Percentiles rank a stretch among this genome's conserved stretches.
Conservation (phyloP, 129 eudicot species). For the Pittosporum tobira region DNA sequence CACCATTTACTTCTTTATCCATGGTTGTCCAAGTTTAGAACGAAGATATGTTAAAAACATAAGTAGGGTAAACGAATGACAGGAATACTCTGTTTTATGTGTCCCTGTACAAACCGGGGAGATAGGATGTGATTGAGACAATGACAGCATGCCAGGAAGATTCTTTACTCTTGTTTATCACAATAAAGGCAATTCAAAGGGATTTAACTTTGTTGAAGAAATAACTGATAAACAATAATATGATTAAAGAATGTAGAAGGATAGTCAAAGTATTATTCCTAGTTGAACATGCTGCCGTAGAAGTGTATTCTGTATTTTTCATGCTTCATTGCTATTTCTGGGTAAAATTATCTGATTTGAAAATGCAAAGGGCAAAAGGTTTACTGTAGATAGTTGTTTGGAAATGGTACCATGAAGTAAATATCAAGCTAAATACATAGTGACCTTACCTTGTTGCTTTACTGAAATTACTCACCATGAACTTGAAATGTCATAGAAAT, state of each 20-base stretch:
- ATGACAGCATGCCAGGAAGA: background rate
- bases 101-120: background rate
- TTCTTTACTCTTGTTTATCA: background rate
- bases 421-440: background rate
- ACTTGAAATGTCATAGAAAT: background rate
- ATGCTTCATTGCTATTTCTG: background rate
- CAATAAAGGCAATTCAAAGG: background rate
- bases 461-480: background rate
- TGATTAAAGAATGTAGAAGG: background rate
- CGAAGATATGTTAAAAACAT: background rate
- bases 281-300: too few species aligned
- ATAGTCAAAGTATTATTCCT: background rate
- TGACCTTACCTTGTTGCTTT: background rate
- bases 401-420: background rate
- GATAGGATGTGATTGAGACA: background rate
- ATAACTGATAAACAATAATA: background rate
- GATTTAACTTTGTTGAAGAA: background rate
- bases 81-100: background rate
- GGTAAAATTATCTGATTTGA: background rate
- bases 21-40: too few species aligned
- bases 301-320: too few species aligned
- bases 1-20: too few species aligned
- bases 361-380: background rate
- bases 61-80: background rate
- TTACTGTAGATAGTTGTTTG: background rate